Evolutionary conservation across 768 basidiomycete species (phyloP).

Genomic region (Naganishia randhawae): DNA sequence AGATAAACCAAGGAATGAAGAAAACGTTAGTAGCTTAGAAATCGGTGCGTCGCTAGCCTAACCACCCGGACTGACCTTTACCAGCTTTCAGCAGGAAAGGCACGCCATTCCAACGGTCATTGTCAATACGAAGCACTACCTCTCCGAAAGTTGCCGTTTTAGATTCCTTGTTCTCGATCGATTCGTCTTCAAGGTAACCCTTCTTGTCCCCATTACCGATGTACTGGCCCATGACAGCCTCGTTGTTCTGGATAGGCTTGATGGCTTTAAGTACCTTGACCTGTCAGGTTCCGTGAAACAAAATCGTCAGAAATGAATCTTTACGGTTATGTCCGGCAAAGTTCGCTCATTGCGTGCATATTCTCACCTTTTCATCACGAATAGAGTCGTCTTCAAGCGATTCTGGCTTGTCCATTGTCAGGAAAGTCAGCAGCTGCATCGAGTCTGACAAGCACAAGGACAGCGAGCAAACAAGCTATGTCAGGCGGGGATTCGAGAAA

Average conservation of each 20-base stretch:
- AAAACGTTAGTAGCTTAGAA: not conserved
- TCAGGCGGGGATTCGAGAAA: not conserved
- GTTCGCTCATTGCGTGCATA: not conserved
- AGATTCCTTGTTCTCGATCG: conserved; percentile 32
- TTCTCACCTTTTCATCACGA: conserved; percentile 29
- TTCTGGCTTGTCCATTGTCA: conserved; percentile 30
- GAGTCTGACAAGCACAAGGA: conserved; percentile 8
- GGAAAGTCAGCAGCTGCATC: conserved; percentile 28
- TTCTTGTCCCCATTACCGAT: conserved; percentile 27
- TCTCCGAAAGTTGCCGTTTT: conserved; percentile 35
- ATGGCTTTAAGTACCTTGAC: conserved; percentile 30
- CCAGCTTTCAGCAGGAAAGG: conserved; percentile 34
- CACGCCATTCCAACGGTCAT: conserved; percentile 33
- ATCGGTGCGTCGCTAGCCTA: not conserved
- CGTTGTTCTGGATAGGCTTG: conserved; percentile 24
- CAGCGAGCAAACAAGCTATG: not conserved
- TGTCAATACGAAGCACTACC: conserved; percentile 30
- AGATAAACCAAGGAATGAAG: not conserved
- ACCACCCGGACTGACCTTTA: conserved; percentile 25
- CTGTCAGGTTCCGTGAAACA: not conserved
- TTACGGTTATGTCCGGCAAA: not conserved
- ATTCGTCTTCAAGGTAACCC: conserved; percentile 32
- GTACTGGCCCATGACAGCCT: conserved; percentile 34
- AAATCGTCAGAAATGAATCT: conserved; percentile 1
- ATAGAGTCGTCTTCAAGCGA: conserved; percentile 26